phyloP scores from a whole-genome alignment of 495 filamentous ascomycete genomes.

The Hypomontagnella monticulosa region DNA sequence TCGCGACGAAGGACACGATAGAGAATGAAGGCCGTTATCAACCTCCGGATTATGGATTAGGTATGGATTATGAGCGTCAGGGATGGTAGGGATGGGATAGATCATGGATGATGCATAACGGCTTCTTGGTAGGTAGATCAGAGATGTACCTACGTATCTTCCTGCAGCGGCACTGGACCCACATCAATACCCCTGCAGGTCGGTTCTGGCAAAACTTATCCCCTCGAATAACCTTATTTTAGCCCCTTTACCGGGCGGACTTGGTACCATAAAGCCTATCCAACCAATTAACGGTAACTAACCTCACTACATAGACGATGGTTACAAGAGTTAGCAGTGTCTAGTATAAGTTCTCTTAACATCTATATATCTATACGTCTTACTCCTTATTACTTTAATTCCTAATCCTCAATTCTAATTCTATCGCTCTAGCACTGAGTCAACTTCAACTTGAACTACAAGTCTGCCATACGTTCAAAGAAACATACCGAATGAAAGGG shows the following conservation, averaged over 20 bases:
- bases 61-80: slow-evolving; percentile 9
- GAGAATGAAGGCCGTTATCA: slow-evolving; percentile 32
- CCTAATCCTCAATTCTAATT: no score
- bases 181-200: slow-evolving; percentile 15
- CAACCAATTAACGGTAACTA: slow-evolving; percentile 3
- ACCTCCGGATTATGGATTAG: not conserved
- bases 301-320: not conserved
- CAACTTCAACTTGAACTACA: no score
- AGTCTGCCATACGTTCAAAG: no score
- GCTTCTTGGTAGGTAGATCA: slow-evolving; percentile 25
- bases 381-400: no score
- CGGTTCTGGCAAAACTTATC: slow-evolving; percentile 26
- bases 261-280: not conserved
- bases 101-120: slow-evolving; percentile 28
- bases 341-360: no score
- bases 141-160: not conserved
- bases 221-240: slow-evolving; percentile 7
- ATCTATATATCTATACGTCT: no score
- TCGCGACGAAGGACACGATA: slow-evolving; percentile 8
- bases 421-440: no score
- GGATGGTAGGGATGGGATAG: slow-evolving; percentile 17
- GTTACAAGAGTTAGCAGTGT: no score
- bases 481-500: no score
- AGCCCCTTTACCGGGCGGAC: not conserved
- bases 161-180: not conserved